phyloP scores from a whole-genome alignment of 805 yeast genomes.

The Teunomyces tritomae region DNA sequence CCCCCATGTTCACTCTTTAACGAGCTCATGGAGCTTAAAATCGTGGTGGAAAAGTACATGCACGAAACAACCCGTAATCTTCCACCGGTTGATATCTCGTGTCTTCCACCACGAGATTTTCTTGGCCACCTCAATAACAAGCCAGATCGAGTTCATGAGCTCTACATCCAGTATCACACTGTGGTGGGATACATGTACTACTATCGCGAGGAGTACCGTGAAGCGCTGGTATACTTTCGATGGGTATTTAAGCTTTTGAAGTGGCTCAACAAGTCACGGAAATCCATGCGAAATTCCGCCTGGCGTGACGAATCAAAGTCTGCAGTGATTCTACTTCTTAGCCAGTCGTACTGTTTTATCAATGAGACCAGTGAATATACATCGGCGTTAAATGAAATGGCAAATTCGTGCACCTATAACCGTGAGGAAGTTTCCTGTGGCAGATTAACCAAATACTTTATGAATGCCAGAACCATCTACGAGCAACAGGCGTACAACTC shows the following conservation, averaged over 20 bases:
- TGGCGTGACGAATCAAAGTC: background rate
- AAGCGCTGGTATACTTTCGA: slow-evolving; percentile 14
- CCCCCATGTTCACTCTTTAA: slow-evolving; percentile 15
- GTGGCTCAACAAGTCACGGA: background rate
- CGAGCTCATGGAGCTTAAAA: slow-evolving; percentile 5
- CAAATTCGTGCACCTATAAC: background rate
- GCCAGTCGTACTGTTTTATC: slow-evolving; percentile 2
- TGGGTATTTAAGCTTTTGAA: slow-evolving; percentile 18
- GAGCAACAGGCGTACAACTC: slow-evolving; percentile 17
- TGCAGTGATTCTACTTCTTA: slow-evolving; percentile 1
- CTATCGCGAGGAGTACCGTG: slow-evolving; percentile 13
- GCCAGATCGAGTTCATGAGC: background rate
- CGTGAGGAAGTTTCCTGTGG: background rate
- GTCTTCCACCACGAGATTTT: slow-evolving; percentile 8
- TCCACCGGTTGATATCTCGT: slow-evolving; percentile 16
- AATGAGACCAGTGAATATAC: background rate
- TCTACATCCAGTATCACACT: slow-evolving; percentile 14
- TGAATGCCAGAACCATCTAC: slow-evolving; percentile 18
- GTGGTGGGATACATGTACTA: slow-evolving; percentile 17
- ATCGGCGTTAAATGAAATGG: background rate
- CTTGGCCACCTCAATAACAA: slow-evolving; percentile 4
- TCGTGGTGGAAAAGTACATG: slow-evolving; percentile 7
- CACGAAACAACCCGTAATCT: slow-evolving; percentile 4
- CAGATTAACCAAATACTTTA: slow-evolving; percentile 10
- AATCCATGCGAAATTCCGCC: background rate